Percentiles rank a stretch among this genome's conserved stretches.
These are phyloP conservation scores for Knoxdaviesia proteae DNA, from an alignment of 2,329 filamentous ascomycete species.

Conservation along the genomic window DNA sequence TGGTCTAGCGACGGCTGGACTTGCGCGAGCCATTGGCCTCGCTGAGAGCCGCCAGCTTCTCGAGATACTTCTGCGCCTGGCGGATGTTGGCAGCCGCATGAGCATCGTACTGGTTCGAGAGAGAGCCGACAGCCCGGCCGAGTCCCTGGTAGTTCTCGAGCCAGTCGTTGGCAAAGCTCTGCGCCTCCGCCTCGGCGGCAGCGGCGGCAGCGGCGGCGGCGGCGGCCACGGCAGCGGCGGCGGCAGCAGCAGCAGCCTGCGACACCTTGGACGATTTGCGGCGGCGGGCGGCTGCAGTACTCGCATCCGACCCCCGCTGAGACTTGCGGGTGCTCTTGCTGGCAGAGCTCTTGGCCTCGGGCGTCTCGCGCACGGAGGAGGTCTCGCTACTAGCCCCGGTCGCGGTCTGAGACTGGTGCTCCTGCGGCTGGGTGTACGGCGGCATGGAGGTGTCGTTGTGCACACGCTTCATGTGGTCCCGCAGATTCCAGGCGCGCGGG, in stretches of 20 bases:
- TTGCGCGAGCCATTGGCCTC: neutral
- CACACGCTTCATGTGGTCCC: slow-evolving; percentile 92
- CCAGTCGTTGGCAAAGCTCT: slow-evolving; percentile 22
- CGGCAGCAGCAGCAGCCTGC: neutral
- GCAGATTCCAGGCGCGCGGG: slow-evolving; percentile 84
- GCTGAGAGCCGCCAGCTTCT: slow-evolving; percentile 23
- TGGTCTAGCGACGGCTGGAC: neutral
- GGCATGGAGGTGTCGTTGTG: slow-evolving; percentile 40
- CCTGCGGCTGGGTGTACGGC: slow-evolving; percentile 3
- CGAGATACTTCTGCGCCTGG: slow-evolving; percentile 27
- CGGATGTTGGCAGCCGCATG: slow-evolving; percentile 32
- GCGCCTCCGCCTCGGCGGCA: slow-evolving; percentile 6
- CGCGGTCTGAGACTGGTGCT: slow-evolving; percentile 4
- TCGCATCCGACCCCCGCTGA: neutral
- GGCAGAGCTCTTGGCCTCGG: slow-evolving; percentile 16
- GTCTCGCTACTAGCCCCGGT: slow-evolving; percentile 11
- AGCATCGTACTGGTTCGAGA: slow-evolving; percentile 27
- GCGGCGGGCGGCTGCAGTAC: neutral
- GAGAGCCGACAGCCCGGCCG: slow-evolving; percentile 32
- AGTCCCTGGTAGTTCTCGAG: slow-evolving; percentile 42
- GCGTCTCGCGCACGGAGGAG: slow-evolving; percentile 34
- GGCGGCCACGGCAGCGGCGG: slow-evolving; percentile 5
- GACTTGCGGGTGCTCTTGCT: slow-evolving; percentile 9
- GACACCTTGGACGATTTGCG: slow-evolving; percentile 8
- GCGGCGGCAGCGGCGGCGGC: slow-evolving; percentile 6